These are phyloP conservation scores for Daldinia childiae DNA, from an alignment of 495 filamentous ascomycete species.

Conservation along the genomic window DNA sequence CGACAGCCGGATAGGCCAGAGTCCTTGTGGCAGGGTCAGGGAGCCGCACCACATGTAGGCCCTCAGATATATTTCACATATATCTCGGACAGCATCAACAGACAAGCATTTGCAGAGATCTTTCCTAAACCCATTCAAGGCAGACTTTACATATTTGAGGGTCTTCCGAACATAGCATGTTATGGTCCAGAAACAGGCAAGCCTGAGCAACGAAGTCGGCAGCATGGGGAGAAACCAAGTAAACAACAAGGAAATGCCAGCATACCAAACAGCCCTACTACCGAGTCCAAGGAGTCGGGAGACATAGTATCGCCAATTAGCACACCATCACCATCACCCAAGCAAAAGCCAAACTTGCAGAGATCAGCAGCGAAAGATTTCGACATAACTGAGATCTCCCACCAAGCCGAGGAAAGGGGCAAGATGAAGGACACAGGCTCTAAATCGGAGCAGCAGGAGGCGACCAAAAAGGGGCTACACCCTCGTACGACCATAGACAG, in stretches of 20 bases:
- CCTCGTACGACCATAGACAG: background rate
- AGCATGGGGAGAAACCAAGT: background rate
- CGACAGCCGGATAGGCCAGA: background rate
- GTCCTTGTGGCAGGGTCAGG: background rate
- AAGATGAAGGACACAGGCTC: too few relatives aligned
- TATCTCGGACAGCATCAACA: conserved; percentile 3
- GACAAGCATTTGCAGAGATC: background rate
- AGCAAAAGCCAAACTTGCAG: background rate
- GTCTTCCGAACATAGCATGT: background rate
- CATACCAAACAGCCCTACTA: background rate
- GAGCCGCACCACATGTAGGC: background rate
- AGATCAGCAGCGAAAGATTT: background rate
- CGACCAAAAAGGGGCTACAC: too few relatives aligned
- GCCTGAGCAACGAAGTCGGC: background rate
- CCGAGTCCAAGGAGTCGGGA: background rate
- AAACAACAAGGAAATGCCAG: background rate
- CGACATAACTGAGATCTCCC: too few relatives aligned
- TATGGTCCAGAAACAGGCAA: background rate
- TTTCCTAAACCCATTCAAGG: background rate
- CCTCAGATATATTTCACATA: conserved; percentile 5
- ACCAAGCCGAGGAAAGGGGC: too few relatives aligned
- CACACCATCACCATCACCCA: background rate
- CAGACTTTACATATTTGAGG: conserved; percentile 6
- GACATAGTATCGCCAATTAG: background rate
- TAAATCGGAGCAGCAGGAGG: too few relatives aligned